Base-by-base conservation (phyloP, 2,329 filamentous ascomycete genomes). In the Exophiala lecanii-corni region DNA sequence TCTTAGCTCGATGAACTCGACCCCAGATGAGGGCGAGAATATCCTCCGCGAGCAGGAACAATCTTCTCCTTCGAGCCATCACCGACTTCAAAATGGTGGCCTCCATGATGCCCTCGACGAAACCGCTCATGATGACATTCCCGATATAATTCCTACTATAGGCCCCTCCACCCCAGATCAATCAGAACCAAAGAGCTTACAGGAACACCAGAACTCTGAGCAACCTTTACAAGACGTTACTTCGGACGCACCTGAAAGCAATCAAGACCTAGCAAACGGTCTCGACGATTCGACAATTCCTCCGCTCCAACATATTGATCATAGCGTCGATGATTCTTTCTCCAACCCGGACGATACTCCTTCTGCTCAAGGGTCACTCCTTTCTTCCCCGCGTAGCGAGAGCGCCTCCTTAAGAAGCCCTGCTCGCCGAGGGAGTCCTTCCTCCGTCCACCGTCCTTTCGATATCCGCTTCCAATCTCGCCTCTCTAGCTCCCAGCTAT, bases 391-490 rank as follows among this genome's bases (percentile, higher is more conserved):
- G 48, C 57, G 63, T 34, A 62, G 58, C 32, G 46, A 54, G 36
- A 45, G 26, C n/a, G 33, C 39, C 17, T 54, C 51, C 3, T 26
- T 54, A 30, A 41, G 48, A 25, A 80, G 79, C 54, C 82, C 83
- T 12, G 75, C 84, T 45, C 75, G 79, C 15, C 75, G 79, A 48
- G 66, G 84, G 52, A 88, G 84, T 55, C 82, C 87, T 10, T 86
- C 84, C 12, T 86, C 86, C 15, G 89, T 87, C 12, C 84, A 96
- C 57, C 81, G 91, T 59, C 91, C 92, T 3, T 98, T 98, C 63
- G 92, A 98, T 62, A 81, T 88, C 51, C 82, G 92, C 43, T 98
- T 98, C 66, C 89, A 94, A 61, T 91, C 91, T 12, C 82, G 89
- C 36, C 79, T 96, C 7, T 79, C 83, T 10, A 78, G 76, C 3